These are phyloP conservation scores for Heliamphora pulchella DNA, from an alignment of 179 eudicot species.

Conservation along the genomic window DNA sequence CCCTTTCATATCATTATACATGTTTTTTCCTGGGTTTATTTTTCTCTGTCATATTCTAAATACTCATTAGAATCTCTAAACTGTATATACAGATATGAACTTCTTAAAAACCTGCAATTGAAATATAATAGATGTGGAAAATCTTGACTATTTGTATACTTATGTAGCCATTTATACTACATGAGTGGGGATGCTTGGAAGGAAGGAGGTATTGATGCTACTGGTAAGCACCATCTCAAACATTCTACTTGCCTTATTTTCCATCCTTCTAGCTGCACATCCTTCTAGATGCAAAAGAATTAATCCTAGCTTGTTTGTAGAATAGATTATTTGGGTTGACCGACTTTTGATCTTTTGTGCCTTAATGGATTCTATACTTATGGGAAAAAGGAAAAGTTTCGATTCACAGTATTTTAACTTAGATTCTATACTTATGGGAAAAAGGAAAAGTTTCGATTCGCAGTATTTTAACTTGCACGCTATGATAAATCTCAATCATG, in stretches of 20 bases:
- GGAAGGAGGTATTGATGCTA: slow-evolving; percentile 98
- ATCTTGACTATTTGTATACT: slow-evolving; percentile 22
- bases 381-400: neutral
- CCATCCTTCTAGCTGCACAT: neutral
- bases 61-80: neutral
- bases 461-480: too few relatives aligned
- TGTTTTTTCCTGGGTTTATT: neutral
- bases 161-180: slow-evolving; percentile 87
- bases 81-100: neutral
- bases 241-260: neutral
- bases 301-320: neutral
- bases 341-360: neutral
- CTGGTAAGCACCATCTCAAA: slow-evolving; percentile 51
- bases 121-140: neutral
- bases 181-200: slow-evolving; percentile 99
- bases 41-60: neutral
- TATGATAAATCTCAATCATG: neutral
- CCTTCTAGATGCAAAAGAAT: too few relatives aligned
- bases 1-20: neutral
- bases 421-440: neutral
- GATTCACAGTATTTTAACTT: too few relatives aligned
- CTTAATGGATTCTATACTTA: neutral
- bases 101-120: neutral
- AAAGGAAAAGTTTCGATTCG: neutral
- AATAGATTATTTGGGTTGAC: neutral